Conservation (phyloP, 192 early-diverging fungal species). For the Coemansia asiatica region DNA sequence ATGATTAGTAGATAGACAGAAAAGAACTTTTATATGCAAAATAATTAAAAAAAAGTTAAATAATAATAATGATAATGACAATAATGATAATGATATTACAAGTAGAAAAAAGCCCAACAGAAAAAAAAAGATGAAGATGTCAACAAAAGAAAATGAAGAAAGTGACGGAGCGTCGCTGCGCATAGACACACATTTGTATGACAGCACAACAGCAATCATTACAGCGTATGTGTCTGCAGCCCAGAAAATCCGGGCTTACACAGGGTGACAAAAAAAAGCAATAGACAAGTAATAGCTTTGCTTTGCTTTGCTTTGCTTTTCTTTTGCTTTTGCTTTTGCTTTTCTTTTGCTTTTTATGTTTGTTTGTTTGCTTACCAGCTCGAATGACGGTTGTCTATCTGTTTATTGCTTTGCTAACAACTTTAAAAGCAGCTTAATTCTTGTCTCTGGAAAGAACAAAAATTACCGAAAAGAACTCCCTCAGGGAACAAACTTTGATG, state of each 20-base stretch:
- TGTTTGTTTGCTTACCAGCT: background rate
- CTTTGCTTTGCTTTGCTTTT: background rate
- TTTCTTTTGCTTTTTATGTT: background rate
- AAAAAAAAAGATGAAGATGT: background rate
- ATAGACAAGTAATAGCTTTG: background rate
- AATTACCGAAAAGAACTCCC: background rate
- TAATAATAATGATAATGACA: background rate
- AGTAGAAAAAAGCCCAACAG: background rate
- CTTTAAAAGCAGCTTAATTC: background rate
- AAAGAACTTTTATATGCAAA: background rate
- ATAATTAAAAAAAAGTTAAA: slow-evolving; percentile 1
- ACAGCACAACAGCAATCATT: background rate
- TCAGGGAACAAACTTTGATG: slow-evolving; percentile 1
- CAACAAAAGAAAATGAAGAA: background rate
- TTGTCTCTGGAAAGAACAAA: background rate
- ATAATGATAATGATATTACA: background rate
- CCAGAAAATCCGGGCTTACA: background rate
- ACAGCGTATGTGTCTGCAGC: background rate
- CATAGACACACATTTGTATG: background rate
- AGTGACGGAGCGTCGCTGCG: background rate
- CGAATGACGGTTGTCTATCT: background rate
- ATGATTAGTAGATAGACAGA: background rate
- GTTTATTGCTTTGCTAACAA: background rate
- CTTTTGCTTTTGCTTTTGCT: background rate
- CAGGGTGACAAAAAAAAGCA: background rate